Conservation (phyloP, 2,329 filamentous ascomycete genomes). For the Ascochyta viciae-villosae region DNA sequence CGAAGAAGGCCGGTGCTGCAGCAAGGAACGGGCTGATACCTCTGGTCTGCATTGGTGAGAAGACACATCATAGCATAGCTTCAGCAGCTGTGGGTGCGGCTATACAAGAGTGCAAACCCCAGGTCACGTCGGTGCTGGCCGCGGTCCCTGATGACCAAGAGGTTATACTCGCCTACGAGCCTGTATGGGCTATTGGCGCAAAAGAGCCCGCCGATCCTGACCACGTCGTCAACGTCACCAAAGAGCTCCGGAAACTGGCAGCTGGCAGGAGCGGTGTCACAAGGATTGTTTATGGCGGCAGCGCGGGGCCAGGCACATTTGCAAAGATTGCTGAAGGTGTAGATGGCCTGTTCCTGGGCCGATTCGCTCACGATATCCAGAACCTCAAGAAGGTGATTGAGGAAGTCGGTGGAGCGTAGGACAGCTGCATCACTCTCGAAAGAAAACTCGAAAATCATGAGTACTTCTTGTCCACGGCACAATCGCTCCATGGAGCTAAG, state of each 20-base stretch:
- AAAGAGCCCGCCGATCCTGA: constrained; percentile 72
- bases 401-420: constrained; percentile 65
- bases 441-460: neutral
- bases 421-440: neutral
- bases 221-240: constrained; percentile 75
- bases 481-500: neutral
- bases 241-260: constrained; percentile 66
- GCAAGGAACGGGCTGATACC: constrained; percentile 75
- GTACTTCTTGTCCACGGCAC: neutral
- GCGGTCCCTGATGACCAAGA: constrained; percentile 68
- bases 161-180: constrained; percentile 83
- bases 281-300: constrained; percentile 82
- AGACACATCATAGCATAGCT: constrained; percentile 55
- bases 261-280: constrained; percentile 62
- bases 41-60: constrained; percentile 81
- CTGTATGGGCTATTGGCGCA: constrained; percentile 87
- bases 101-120: constrained; percentile 69
- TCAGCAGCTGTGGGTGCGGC: constrained; percentile 64
- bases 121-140: constrained; percentile 69
- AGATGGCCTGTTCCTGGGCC: constrained; percentile 81
- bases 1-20: constrained; percentile 72
- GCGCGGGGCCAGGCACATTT: constrained; percentile 81
- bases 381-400: constrained; percentile 74
- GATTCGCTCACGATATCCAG: constrained; percentile 79
- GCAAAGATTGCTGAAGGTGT: constrained; percentile 70